Evolutionary conservation across 176 grass and related monocot species (phyloP).

Genomic region (Avena eriantha): DNA sequence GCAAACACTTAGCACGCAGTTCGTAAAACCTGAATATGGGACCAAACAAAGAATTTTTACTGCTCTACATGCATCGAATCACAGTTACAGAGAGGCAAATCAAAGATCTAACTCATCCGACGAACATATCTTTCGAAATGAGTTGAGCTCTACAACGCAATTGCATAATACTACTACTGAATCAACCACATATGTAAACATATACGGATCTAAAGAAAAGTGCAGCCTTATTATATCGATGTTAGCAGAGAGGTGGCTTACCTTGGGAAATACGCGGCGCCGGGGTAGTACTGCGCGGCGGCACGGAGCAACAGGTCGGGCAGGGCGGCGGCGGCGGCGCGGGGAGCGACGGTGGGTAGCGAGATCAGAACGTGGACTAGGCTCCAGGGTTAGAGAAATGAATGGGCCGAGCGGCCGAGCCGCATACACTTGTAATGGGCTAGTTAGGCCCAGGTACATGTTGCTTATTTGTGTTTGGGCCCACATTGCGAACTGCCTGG

Average conservation of each 20-base stretch:
- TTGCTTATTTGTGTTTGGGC: background rate
- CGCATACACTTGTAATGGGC: background rate
- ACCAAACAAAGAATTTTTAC: background rate
- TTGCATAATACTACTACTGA: background rate
- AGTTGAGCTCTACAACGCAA: background rate
- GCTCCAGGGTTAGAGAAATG: background rate
- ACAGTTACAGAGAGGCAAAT: background rate
- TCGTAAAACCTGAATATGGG: background rate
- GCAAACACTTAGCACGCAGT: background rate
- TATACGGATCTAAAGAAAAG: background rate
- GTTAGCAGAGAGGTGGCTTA: background rate
- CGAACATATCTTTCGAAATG: background rate
- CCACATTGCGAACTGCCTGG: background rate
- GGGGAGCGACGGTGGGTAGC: background rate
- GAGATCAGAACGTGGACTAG: background rate
- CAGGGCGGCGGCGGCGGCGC: background rate
- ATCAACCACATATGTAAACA: background rate
- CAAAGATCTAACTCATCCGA: background rate
- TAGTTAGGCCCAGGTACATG: background rate
- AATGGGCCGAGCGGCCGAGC: constrained; percentile 19
- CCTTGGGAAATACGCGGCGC: background rate
- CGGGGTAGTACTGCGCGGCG: background rate
- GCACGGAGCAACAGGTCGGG: background rate
- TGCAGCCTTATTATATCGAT: background rate
- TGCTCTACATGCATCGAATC: background rate